A percentile compares a stretch with the other conserved stretches of the same genome.
phyloP scores from a whole-genome alignment of 2,329 filamentous ascomycete species.

The Pseudogymnoascus sp. region DNA sequence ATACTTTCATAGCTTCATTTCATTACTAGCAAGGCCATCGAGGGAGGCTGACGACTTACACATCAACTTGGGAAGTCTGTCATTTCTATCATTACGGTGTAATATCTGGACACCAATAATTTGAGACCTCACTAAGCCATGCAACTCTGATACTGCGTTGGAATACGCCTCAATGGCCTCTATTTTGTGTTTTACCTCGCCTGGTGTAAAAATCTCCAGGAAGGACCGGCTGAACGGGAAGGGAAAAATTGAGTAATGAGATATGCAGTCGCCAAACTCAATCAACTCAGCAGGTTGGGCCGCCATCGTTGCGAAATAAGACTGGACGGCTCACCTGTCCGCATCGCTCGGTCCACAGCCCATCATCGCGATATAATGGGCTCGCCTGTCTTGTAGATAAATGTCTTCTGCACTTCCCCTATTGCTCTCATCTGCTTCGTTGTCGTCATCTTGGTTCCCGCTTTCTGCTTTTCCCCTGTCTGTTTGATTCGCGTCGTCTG shows the following conservation, averaged over 20 bases:
- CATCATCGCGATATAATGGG: not conserved
- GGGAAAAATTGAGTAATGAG: not conserved
- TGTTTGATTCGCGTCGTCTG: not conserved
- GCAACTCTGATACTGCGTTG: not conserved
- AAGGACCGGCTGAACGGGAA: not conserved
- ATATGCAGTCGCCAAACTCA: not conserved
- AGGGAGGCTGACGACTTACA: not conserved
- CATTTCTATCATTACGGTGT: too few relatives aligned
- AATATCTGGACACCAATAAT: not conserved
- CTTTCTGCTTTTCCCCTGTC: not conserved
- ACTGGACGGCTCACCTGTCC: too few relatives aligned
- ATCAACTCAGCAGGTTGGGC: not conserved
- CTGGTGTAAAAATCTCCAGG: not conserved
- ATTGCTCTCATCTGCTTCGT: not conserved
- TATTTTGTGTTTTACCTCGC: not conserved
- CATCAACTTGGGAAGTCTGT: not conserved
- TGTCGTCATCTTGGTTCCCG: not conserved
- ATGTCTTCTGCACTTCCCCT: not conserved
- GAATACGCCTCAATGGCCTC: not conserved
- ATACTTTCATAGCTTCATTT: not conserved
- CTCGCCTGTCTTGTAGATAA: not conserved
- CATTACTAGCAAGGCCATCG: not conserved
- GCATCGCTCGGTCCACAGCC: too few relatives aligned
- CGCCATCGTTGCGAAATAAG: not conserved
- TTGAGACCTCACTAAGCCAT: not conserved